Base-by-base conservation (phyloP, 371 early-diverging fungal genomes). In the Mycotypha africana region DNA sequence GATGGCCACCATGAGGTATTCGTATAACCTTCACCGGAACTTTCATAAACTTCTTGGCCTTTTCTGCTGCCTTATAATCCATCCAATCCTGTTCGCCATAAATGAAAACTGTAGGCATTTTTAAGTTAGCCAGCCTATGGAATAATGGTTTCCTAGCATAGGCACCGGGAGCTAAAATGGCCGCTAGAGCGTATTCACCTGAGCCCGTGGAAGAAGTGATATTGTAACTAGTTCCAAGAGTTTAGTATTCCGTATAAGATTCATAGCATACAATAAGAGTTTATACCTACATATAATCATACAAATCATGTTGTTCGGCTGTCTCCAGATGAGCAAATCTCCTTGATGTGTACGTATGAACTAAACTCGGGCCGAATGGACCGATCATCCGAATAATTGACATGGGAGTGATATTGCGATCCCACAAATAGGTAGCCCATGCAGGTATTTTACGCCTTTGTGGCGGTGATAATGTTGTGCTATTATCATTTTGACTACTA, bases 1-100 rank as follows among this genome's bases (percentile, higher is more conserved):
- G 93, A 64, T 95, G 94, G 7, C 93, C 95, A 21, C 84, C 82
- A 39, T 69, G 51, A 0, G 58, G 40, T 19, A 86, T 59, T 11
- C 73, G 50, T 15, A 78, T 52, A 4, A 77, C 39, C 22, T 74
- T 75, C 6, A 65, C 71, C 2, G 73, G 71, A 0, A 81, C 82
- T 4, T 54, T 62, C 80, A 88, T 86, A 7, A 53, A 39, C 12
- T 59, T 47, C 23, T 57, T 57, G 57, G 79, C 85, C 36, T 76
- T 60, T 40, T 81, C 75, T 23, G 89, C 93, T 15, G 82, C 80
- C n/a, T 69, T 64, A 46, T 78, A 78, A 53, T 94, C 93, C 92
- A 95, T 93, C 94, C 94, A 95, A 75, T 95, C 96, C 3, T 62
- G 21, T 26, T 65, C 65, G 19, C 91, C 91, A 54, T 88, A 93